These are phyloP conservation scores for Suillus hirtellus DNA, from an alignment of 768 basidiomycete genomes.

Conservation along the genomic window DNA sequence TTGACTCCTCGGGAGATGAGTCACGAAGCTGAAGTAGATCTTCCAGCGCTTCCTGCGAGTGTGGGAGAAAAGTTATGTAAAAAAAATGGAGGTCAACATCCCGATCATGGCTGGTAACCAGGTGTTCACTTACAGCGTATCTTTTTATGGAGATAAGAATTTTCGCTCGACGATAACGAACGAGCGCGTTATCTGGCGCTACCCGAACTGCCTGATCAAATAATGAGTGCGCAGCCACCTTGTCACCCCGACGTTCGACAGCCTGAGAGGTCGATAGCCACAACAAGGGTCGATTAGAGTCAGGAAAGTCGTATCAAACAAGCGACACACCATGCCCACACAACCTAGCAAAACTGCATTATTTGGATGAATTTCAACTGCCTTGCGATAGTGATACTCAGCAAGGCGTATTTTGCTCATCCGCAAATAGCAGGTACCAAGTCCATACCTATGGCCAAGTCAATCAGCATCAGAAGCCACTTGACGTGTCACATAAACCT, in stretches of 20 bases:
- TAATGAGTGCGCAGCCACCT: slow-evolving; percentile 69
- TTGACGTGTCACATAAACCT: slow-evolving; percentile 28
- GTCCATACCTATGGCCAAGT: slow-evolving; percentile 79
- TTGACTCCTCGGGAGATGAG: slow-evolving; percentile 91
- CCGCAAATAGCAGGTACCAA: slow-evolving; percentile 94
- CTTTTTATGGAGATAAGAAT: slow-evolving; percentile 83
- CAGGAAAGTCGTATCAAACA: slow-evolving; percentile 22
- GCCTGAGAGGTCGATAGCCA: slow-evolving; percentile 52
- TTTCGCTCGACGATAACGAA: slow-evolving; percentile 91
- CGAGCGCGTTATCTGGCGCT: slow-evolving; percentile 88
- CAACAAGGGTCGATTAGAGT: slow-evolving; percentile 5
- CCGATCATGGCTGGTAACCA: slow-evolving; percentile 29
- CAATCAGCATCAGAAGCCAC: slow-evolving; percentile 24
- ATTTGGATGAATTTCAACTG: slow-evolving; percentile 87
- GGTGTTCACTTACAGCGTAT: slow-evolving; percentile 64
- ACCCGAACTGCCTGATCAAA: slow-evolving; percentile 81
- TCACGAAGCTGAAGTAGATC: slow-evolving; percentile 81
- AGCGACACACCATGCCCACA: slow-evolving; percentile 84
- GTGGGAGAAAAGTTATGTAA: slow-evolving; percentile 25
- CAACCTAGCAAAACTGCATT: slow-evolving; percentile 97
- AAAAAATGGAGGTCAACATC: slow-evolving; percentile 20
- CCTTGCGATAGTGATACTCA: slow-evolving; percentile 95
- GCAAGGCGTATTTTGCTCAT: slow-evolving; percentile 92
- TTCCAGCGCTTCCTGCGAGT: slow-evolving; percentile 67
- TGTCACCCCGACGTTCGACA: slow-evolving; percentile 82